Evolutionary conservation across 129 eudicot genomes (phyloP), one percentile per base, ranked within the genome.

Genomic region (Helichrysum umbraculigerum): DNA sequence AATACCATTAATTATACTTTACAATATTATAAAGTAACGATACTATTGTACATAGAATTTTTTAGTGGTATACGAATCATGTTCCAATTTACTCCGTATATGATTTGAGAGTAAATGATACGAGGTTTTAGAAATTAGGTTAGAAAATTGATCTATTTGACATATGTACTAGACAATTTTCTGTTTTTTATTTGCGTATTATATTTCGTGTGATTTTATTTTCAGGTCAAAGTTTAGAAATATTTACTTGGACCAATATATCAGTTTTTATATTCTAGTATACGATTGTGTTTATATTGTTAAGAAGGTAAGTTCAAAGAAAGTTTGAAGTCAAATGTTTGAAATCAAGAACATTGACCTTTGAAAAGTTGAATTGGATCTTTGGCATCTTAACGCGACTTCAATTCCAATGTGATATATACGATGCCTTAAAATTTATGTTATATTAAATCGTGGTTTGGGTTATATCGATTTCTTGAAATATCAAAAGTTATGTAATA

Each of bases 331-430:
- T 61, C 35, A 61, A 28, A 61, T 0, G 7, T 21, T 61, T 61
- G 67, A 61, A 25, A 61, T 22, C 34, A 22, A 3, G 33, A 61
- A 11, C 34, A 28, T 28, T 25, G 67, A 61, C 67, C 67, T 22
- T 62, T 62, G 67, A 62, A 62, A 12, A 2, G 67, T 61, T 28
- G 34, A 61, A 28, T 61, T 57, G 62, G 62, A 57, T 47, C 63
- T 9, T 58, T n/a, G 28, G 15, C 63, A 58, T 9, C 30, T 58
- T 58, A 17, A 58, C 1, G 63, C 17, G 17, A 58, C 63, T 58
- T 58, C 54, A 47, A 47, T 11, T 47, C n/a, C 54, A 14, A 41
- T 9, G 47, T 41, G 14, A 9, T 41, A 41, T 35, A 35, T 41
- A 9, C 47, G 47, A 41, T 10, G 47, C 14, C 9, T 41, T 41